These are phyloP conservation scores for Hyaloscypha bicolor DNA, from an alignment of 495 filamentous ascomycete species.

Conservation along the genomic window DNA sequence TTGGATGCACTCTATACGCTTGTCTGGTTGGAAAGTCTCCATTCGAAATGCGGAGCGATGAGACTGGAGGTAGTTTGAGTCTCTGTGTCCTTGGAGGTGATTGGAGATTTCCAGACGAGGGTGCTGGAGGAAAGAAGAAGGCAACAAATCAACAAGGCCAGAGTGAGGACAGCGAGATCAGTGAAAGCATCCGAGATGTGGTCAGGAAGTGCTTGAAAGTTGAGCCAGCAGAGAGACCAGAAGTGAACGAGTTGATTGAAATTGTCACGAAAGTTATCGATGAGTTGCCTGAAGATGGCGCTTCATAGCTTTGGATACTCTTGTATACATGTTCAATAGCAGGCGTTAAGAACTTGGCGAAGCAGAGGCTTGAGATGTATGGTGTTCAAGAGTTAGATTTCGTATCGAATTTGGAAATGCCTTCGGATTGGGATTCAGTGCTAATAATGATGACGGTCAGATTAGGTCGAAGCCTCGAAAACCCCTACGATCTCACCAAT, in stretches of 20 bases:
- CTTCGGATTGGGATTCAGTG: neutral
- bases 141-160: slow-evolving; percentile 37
- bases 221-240: slow-evolving; percentile 89
- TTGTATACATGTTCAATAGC: slow-evolving; percentile 4
- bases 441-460: neutral
- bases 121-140: slow-evolving; percentile 50
- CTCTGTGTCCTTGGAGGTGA: slow-evolving; percentile 90
- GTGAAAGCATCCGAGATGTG: slow-evolving; percentile 77
- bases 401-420: neutral
- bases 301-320: slow-evolving; percentile 18
- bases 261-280: slow-evolving; percentile 77
- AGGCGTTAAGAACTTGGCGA: neutral
- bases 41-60: slow-evolving; percentile 92
- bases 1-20: slow-evolving; percentile 95
- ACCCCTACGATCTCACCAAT: too few species aligned
- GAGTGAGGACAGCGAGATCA: slow-evolving; percentile 53
- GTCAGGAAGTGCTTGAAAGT: slow-evolving; percentile 87
- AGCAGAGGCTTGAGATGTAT: neutral
- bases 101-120: slow-evolving; percentile 92
- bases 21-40: slow-evolving; percentile 95
- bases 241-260: slow-evolving; percentile 85
- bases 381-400: neutral
- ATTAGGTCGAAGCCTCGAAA: too few species aligned
- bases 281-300: slow-evolving; percentile 64
- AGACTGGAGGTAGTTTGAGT: slow-evolving; percentile 90